Base-by-base conservation (phyloP, 2,329 filamentous ascomycete genomes). In the Penicillium sp. region DNA sequence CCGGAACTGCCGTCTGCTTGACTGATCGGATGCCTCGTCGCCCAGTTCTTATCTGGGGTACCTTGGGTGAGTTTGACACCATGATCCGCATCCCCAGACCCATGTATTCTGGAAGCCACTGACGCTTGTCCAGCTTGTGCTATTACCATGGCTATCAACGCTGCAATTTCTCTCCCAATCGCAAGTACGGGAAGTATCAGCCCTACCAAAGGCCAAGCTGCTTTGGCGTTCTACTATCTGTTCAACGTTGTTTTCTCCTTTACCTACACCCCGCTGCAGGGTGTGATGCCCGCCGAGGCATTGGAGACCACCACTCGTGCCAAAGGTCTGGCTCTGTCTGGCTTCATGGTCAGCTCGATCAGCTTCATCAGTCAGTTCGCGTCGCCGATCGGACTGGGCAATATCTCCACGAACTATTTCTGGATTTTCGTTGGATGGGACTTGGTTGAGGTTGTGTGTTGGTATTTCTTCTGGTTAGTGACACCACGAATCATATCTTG, bases 371-470 rank as follows among this genome's bases (percentile, higher is more conserved):
- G 79, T 63, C 75, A 76, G 58, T 81, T 79, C 43, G 76, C 75
- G 9, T 74, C 74, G 0, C 78, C 79, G 12, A 79, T 81, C 45
- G 78, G 75, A 15, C 69, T 81, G 0, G 57, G 61, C 0, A 78
- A 77, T 58, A 80, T 81, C 44, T 62, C 62, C 5, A 68, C 66
- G 26, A 67, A 69, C 44, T 70, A 69, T 51, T 67, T 70, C 54
- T 80, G 72, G 60, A 75, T 81, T 40, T 81, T 81, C 53, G 78
- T 80, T 4, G 78, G 72, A 27, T 81, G 79, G 78, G 78, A 81
- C 60, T 2, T 76, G 3, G 6, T 80, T 41, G 78, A 80, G 62
- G 57, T 75, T 1, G 22, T 73, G 6, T 60, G 70, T 26, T 80
- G 78, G 78, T 80, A 75, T 57, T 58, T 80, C 43, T 79, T 80